Evolutionary conservation across 257 asterid genomes (phyloP).

Genomic region (Solanum virginianum): DNA sequence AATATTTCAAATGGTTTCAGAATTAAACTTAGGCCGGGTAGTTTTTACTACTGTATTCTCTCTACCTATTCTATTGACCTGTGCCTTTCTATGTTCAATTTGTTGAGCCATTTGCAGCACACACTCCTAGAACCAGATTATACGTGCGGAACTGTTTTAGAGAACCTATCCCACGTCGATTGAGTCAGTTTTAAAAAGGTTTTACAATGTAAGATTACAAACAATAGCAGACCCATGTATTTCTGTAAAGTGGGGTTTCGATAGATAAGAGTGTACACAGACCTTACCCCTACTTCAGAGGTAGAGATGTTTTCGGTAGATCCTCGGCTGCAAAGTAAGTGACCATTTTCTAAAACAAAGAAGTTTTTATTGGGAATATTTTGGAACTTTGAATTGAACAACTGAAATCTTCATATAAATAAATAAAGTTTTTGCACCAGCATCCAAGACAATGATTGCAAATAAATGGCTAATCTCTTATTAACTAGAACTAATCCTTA

Average conservation of each 20-base stretch:
- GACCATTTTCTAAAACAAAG: not conserved
- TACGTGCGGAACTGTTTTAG: not conserved
- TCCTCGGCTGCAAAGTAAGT: not conserved
- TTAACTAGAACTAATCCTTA: no score
- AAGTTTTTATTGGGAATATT: no score
- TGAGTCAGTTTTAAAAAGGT: not conserved
- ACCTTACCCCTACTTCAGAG: not conserved
- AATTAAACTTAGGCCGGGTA: not conserved
- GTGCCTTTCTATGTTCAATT: not conserved
- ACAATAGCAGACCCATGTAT: not conserved
- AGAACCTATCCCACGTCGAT: not conserved
- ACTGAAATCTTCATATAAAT: no score
- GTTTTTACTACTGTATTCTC: not conserved
- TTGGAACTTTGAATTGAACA: no score
- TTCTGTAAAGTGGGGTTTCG: not conserved
- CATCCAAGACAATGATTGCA: no score
- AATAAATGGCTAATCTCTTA: no score
- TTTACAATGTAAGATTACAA: not conserved
- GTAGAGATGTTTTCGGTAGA: not conserved
- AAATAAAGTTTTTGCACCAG: no score
- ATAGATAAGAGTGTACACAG: not conserved
- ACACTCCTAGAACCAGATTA: not conserved
- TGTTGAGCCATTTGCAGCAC: not conserved
- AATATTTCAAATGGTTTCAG: not conserved
- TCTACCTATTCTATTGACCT: not conserved